Conservation (phyloP, 768 basidiomycete species). For the Lactarius hatsudake region DNA sequence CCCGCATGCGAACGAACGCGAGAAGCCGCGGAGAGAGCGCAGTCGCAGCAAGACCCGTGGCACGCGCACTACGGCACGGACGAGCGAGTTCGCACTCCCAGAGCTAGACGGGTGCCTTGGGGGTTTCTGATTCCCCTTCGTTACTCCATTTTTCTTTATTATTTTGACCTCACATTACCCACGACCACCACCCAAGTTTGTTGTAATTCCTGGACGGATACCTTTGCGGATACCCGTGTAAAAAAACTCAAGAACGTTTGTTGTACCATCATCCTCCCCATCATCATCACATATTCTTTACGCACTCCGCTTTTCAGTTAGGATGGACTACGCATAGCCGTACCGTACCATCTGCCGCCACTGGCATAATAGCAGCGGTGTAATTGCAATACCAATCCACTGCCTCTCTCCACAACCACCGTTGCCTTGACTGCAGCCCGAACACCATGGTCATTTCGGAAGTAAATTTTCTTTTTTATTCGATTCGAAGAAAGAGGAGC, state of each 20-base stretch:
- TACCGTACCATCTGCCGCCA: conserved; percentile 14
- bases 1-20: conserved; percentile 21
- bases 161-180: neutral
- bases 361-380: neutral
- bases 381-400: conserved; percentile 21
- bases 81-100: conserved; percentile 24
- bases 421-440: neutral
- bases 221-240: conserved; percentile 16
- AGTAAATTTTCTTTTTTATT: neutral
- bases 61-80: conserved; percentile 5
- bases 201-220: conserved; percentile 6
- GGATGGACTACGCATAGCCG: conserved; percentile 23
- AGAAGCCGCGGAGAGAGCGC: conserved; percentile 17
- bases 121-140: conserved; percentile 27
- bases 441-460: neutral
- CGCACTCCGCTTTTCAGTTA: neutral
- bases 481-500: neutral
- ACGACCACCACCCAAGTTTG: neutral
- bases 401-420: neutral
- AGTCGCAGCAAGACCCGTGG: conserved; percentile 8
- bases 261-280: conserved; percentile 16
- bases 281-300: neutral
- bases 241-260: conserved; percentile 6
- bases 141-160: neutral
- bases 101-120: conserved; percentile 31